phyloP scores from a whole-genome alignment of 306 rosid species.

The Oemleria cerasiformis region DNA sequence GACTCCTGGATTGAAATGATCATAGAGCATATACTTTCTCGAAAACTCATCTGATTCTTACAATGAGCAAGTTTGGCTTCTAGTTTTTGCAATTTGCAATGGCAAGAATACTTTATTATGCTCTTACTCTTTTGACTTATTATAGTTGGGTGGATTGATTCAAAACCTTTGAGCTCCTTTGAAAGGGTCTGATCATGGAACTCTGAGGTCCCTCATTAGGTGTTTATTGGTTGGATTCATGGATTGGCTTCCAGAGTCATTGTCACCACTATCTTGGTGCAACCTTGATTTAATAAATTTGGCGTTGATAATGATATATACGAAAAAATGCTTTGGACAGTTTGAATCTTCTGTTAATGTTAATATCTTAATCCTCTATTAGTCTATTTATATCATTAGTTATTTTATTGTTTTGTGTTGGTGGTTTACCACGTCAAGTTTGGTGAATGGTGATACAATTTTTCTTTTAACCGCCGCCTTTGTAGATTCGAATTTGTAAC shows the following conservation, averaged over 20 bases:
- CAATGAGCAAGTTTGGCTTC: too few relatives aligned
- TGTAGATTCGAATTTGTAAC: too few relatives aligned
- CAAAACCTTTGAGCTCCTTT: too few relatives aligned
- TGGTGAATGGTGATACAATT: background rate
- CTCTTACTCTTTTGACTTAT: background rate
- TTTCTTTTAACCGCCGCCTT: too few relatives aligned
- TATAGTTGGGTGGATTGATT: too few relatives aligned
- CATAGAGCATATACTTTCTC: background rate
- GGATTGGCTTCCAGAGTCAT: too few relatives aligned
- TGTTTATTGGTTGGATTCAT: background rate
- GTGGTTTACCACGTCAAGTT: background rate
- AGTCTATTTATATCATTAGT: background rate
- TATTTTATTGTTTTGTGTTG: background rate
- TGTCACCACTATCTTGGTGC: background rate
- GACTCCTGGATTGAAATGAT: constrained; percentile 7
- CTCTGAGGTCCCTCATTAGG: background rate
- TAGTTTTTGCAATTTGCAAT: too few relatives aligned
- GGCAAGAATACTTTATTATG: too few relatives aligned
- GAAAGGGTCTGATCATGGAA: too few relatives aligned
- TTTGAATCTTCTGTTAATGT: background rate
- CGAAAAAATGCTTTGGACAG: background rate
- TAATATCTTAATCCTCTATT: too few relatives aligned
- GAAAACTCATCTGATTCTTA: too few relatives aligned
- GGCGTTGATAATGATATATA: background rate
- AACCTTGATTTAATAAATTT: too few relatives aligned